Percentiles rank a stretch among this genome's conserved stretches.
Conservation (phyloP, 2,329 filamentous ascomycete genomes). For the Paradendryphiella salina region DNA sequence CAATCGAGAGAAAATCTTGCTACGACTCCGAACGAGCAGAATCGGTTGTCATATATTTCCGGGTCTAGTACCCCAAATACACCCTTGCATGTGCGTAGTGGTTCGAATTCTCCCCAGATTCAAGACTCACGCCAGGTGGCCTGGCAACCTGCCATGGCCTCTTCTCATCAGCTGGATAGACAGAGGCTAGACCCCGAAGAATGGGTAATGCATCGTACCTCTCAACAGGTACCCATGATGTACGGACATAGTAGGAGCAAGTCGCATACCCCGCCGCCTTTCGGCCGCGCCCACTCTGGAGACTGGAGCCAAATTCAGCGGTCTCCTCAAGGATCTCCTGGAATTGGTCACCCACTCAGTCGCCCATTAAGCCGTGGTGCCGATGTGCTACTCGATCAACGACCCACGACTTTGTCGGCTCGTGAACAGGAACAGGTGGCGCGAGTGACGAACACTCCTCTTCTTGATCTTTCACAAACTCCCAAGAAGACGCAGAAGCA, state of each 20-base stretch:
- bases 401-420: slow-evolving; percentile 70
- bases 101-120: slow-evolving; percentile 44
- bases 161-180: slow-evolving; percentile 53
- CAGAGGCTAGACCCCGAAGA: slow-evolving; percentile 72
- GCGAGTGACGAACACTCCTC: slow-evolving; percentile 73
- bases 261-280: slow-evolving; percentile 54
- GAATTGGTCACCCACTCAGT: slow-evolving; percentile 33
- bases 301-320: slow-evolving; percentile 51
- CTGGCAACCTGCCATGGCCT: slow-evolving; percentile 74
- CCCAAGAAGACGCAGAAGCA: slow-evolving; percentile 47
- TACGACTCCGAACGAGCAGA: slow-evolving; percentile 33
- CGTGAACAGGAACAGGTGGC: slow-evolving; percentile 89
- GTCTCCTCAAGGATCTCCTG: slow-evolving; percentile 30
- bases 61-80: slow-evolving; percentile 45
- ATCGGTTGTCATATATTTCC: slow-evolving; percentile 35
- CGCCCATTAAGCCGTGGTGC: slow-evolving; percentile 56
- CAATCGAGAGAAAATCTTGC: slow-evolving; percentile 43
- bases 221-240: slow-evolving; percentile 52
- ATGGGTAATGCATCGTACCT: slow-evolving; percentile 77
- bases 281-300: slow-evolving; percentile 49
- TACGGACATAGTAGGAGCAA: slow-evolving; percentile 62
- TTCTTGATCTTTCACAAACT: slow-evolving; percentile 66
- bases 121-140: slow-evolving; percentile 68
- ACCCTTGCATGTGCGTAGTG: slow-evolving; percentile 49
- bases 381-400: slow-evolving; percentile 56